Evolutionary conservation across 2,329 filamentous ascomycete species (phyloP).

Genomic region (Fusarium phyllophilum): DNA sequence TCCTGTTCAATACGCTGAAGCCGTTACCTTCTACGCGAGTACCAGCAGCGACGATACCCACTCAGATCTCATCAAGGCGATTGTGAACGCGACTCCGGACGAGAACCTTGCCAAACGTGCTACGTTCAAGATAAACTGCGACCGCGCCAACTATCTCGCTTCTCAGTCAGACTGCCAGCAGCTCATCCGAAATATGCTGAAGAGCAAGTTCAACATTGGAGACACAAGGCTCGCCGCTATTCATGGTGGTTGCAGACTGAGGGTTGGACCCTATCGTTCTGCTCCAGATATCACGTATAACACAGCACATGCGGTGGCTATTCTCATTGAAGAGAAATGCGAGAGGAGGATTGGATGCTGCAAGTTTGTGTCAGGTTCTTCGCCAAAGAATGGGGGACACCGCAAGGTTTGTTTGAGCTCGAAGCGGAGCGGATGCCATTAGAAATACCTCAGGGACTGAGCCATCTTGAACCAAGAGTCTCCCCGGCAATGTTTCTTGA

Average conservation of each 20-base stretch:
- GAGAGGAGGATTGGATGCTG: not conserved
- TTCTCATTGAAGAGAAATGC: not conserved
- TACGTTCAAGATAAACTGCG: not conserved
- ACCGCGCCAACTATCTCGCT: not conserved
- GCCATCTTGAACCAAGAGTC: no score
- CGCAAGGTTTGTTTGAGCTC: not conserved
- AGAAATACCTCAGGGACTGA: not conserved
- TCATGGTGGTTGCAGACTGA: not conserved
- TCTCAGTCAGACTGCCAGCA: not conserved
- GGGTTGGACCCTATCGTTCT: not conserved
- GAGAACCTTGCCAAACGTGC: not conserved
- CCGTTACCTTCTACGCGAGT: not conserved
- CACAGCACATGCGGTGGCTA: not conserved
- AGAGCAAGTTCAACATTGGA: not conserved
- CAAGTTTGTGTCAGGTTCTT: not conserved
- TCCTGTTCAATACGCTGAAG: not conserved
- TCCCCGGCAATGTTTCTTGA: fast-evolving
- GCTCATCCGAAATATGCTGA: not conserved
- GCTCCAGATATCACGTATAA: not conserved
- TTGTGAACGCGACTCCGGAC: not conserved
- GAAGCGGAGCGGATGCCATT: not conserved
- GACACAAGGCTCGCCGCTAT: not conserved
- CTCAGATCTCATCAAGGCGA: not conserved
- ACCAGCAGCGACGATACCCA: not conserved
- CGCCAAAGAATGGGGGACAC: not conserved